Percentiles rank a stretch among this genome's conserved stretches.
Conservation (phyloP, 495 filamentous ascomycete genomes). For the Xanthoparmelia taractica region DNA sequence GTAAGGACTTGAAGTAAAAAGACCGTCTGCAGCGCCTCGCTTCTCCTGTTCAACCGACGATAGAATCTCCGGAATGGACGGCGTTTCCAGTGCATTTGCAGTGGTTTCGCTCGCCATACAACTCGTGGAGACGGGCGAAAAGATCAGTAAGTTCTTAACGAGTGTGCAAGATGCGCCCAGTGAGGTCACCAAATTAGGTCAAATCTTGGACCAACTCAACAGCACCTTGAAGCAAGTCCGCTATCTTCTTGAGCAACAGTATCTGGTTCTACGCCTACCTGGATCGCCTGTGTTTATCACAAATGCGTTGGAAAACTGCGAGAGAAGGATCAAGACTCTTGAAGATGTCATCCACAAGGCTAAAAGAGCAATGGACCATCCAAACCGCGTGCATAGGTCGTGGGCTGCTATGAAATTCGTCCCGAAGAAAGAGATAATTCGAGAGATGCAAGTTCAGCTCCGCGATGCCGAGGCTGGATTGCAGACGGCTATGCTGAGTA, state of each 20-base stretch:
- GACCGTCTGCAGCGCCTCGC: background rate
- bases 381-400: background rate
- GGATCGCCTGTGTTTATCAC: background rate
- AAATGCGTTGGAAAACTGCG: constrained; percentile 2
- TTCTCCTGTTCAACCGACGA: background rate
- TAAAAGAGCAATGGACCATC: background rate
- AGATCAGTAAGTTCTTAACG: constrained; percentile 5
- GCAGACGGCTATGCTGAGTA: background rate
- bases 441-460: background rate
- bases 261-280: background rate
- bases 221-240: constrained; percentile 1
- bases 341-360: constrained; percentile 1
- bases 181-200: background rate
- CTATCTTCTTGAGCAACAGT: constrained; percentile 8
- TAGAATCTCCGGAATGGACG: background rate
- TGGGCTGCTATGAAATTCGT: constrained; percentile 5
- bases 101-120: constrained; percentile 2
- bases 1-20: no score
- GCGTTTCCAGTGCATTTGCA: background rate
- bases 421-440: background rate
- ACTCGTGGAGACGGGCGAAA: background rate
- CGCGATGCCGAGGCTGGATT: constrained; percentile 2
- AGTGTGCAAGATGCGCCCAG: background rate
- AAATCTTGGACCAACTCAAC: constrained; percentile 6
- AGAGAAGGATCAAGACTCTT: background rate